phyloP scores from a whole-genome alignment of 495 filamentous ascomycete genomes.

The Sabuloglossum arenarium region DNA sequence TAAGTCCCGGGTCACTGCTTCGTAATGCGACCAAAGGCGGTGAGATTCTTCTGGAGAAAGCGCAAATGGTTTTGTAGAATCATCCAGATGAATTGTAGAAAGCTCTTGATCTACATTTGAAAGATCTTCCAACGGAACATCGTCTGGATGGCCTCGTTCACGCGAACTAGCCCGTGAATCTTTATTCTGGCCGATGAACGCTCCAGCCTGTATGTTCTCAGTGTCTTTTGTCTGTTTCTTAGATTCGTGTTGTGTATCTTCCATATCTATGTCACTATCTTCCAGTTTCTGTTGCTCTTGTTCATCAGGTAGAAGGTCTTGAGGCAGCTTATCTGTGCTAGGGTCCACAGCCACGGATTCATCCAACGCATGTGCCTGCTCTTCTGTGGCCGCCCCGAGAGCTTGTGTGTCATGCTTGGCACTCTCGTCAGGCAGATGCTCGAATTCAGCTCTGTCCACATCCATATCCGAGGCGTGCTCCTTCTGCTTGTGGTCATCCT shows the following conservation, averaged over 20 bases:
- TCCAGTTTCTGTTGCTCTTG: constrained; percentile 10
- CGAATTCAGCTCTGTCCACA: constrained; percentile 52
- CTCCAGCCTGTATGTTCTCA: constrained; percentile 13
- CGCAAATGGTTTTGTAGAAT: constrained; percentile 1
- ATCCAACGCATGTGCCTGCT: constrained; percentile 64
- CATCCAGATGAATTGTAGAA: constrained; percentile 34
- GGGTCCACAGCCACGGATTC: constrained; percentile 67
- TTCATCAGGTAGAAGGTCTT: constrained; percentile 22
- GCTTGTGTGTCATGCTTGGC: constrained; percentile 70
- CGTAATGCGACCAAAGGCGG: constrained; percentile 67
- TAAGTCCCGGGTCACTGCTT: constrained; percentile 60
- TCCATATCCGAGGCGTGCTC: constrained; percentile 21
- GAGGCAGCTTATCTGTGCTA: constrained; percentile 32
- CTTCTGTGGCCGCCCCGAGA: constrained; percentile 68
- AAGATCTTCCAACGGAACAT: constrained; percentile 24
- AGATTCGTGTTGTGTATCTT: background rate
- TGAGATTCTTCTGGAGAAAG: constrained; percentile 41
- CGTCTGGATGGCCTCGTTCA: constrained; percentile 18
- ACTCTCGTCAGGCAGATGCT: constrained; percentile 73
- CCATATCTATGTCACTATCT: background rate
- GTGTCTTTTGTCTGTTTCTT: constrained; percentile 7
- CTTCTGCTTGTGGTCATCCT: constrained; percentile 26
- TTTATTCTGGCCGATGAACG: constrained; percentile 8
- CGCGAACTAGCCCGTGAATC: constrained; percentile 7
- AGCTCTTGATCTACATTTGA: constrained; percentile 55